phyloP scores from a whole-genome alignment of 106 monocot species.

The Acanthochlamys bracteata region DNA sequence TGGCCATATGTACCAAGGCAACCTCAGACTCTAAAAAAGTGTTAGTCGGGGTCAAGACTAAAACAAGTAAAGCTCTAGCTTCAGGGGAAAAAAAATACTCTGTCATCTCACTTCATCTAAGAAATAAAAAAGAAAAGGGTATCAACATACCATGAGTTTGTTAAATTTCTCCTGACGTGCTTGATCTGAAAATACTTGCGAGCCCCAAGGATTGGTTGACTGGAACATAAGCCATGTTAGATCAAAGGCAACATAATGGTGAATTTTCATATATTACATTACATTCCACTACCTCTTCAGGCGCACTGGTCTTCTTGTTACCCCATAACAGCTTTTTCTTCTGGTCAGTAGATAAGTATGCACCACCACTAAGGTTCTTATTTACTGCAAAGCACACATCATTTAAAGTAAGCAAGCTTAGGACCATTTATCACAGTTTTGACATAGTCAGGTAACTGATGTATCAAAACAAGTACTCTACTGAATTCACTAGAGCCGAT shows the following conservation, averaged over 20 bases:
- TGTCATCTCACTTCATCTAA: no score
- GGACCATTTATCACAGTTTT: no score
- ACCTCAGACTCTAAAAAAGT: conserved; percentile 96
- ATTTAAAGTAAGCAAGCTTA: not conserved
- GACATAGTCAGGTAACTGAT: no score
- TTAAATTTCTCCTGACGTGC: conserved; percentile 98
- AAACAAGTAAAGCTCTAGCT: no score
- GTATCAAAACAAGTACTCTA: no score
- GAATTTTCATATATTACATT: not conserved
- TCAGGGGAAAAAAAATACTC: no score
- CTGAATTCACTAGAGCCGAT: no score
- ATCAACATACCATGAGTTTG: conserved; percentile 86
- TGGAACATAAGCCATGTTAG: conserved; percentile 14
- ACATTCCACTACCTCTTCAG: conserved; percentile 44
- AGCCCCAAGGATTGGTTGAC: conserved; percentile 63
- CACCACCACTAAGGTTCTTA: conserved; percentile 60
- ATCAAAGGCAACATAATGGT: not conserved
- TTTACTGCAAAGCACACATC: conserved; percentile 47
- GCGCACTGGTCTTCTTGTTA: conserved; percentile 67
- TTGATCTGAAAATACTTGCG: conserved; percentile 60
- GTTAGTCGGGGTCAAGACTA: conserved; percentile 43
- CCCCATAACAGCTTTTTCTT: conserved; percentile 98
- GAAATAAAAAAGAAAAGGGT: no score
- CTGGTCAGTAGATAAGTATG: conserved; percentile 71
- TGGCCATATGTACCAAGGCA: conserved; percentile 89